These are phyloP conservation scores for Grifola frondosa DNA, from an alignment of 1,284 basidiomycete genomes.

Conservation along the genomic window DNA sequence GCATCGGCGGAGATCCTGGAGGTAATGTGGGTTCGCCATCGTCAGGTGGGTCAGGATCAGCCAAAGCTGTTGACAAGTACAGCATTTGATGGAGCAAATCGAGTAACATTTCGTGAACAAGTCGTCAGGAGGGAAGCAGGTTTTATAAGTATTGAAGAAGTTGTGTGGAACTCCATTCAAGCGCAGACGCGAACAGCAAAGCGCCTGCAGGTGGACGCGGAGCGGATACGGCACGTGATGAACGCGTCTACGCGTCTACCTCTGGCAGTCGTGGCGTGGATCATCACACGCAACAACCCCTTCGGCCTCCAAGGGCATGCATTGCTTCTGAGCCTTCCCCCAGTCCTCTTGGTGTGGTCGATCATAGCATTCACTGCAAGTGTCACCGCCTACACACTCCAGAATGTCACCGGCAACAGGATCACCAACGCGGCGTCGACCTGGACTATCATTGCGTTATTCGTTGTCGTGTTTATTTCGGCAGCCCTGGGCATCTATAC, in stretches of 20 bases:
- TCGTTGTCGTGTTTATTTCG: conserved; percentile 39
- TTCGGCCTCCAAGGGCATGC: conserved; percentile 50
- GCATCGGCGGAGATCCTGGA: conserved; percentile 58
- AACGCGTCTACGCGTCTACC: conserved; percentile 11
- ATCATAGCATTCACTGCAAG: conserved; percentile 47
- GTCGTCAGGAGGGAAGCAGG: no score
- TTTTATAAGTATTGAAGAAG: no score
- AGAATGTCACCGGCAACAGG: conserved; percentile 30
- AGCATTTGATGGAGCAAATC: no score
- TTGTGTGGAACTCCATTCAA: no score
- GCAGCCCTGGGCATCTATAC: conserved; percentile 44
- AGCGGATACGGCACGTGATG: no score
- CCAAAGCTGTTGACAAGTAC: no score
- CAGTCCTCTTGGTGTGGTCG: conserved; percentile 55
- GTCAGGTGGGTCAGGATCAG: conserved; percentile 13
- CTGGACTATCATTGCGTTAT: conserved; percentile 37
- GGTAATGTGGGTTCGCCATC: conserved; percentile 32
- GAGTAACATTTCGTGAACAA: no score
- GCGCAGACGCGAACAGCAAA: no score
- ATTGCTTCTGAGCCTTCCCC: conserved; percentile 51
- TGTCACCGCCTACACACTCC: conserved; percentile 43
- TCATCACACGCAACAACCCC: conserved; percentile 43
- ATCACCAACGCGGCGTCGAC: conserved; percentile 31
- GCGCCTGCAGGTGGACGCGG: no score
- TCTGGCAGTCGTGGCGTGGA: conserved; percentile 30